Conservation (phyloP, 2,329 filamentous ascomycete species). For the Xylariales sp. region DNA sequence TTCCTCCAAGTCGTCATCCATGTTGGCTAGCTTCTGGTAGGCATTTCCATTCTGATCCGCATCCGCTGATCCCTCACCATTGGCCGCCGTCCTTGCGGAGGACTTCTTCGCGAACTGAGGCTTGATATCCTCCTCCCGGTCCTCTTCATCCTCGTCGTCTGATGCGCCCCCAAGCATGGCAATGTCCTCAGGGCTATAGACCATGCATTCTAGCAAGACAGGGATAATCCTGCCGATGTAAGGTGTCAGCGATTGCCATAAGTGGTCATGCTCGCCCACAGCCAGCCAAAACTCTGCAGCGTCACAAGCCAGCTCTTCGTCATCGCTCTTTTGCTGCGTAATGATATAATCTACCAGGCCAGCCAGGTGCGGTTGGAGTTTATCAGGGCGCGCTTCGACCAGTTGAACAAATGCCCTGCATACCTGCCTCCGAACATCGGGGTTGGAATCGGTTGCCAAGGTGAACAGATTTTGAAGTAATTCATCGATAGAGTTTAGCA, state of each 20-base stretch:
- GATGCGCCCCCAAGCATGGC: slow-evolving; percentile 76
- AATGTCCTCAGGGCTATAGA: slow-evolving; percentile 93
- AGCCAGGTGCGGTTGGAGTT: slow-evolving; percentile 81
- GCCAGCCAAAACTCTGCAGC: slow-evolving; percentile 97
- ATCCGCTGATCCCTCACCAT: slow-evolving; percentile 47
- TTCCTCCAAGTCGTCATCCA: slow-evolving; percentile 78
- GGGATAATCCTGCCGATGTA: slow-evolving; percentile 84
- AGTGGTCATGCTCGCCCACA: slow-evolving; percentile 78
- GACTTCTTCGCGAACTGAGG: slow-evolving; percentile 79
- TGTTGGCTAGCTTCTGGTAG: slow-evolving; percentile 50
- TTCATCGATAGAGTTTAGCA: slow-evolving; percentile 74
- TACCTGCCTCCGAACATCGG: slow-evolving; percentile 86
- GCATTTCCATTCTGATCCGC: slow-evolving; percentile 48
- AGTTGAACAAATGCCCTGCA: slow-evolving; percentile 91
- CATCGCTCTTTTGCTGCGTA: slow-evolving; percentile 79
- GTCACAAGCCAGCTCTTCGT: slow-evolving; percentile 87
- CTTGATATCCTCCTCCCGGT: slow-evolving; percentile 85
- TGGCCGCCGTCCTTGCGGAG: slow-evolving; percentile 54
- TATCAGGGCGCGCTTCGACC: slow-evolving; percentile 85
- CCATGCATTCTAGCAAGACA: slow-evolving; percentile 88
- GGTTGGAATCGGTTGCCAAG: slow-evolving; percentile 69
- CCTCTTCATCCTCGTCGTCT: slow-evolving; percentile 87
- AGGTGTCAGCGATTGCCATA: slow-evolving; percentile 72
- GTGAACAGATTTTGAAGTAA: slow-evolving; percentile 80
- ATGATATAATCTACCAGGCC: slow-evolving; percentile 93